These are phyloP conservation scores for Russula lepida DNA, from an alignment of 768 basidiomycete genomes.

Conservation along the genomic window DNA sequence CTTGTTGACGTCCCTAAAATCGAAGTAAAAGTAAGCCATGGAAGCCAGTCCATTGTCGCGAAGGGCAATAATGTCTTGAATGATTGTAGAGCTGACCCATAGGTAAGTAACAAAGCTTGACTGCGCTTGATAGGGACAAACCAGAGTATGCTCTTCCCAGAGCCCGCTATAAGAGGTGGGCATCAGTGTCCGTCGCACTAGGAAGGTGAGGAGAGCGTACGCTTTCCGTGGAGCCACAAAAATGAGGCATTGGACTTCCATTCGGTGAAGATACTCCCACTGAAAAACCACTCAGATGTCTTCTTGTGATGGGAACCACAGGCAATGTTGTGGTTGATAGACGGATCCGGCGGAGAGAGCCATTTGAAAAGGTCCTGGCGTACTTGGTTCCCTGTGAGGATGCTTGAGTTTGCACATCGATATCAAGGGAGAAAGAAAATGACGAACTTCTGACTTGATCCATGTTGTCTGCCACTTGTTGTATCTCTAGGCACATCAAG, in stretches of 20 bases:
- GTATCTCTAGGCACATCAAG: background rate
- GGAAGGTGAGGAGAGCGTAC: background rate
- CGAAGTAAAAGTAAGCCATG: background rate
- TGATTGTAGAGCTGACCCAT: background rate
- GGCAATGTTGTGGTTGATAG: background rate
- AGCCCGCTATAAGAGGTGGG: background rate
- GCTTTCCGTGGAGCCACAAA: background rate
- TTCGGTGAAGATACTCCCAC: background rate
- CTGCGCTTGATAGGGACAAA: background rate
- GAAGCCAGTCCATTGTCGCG: background rate
- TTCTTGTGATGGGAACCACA: background rate
- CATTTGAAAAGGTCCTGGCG: background rate
- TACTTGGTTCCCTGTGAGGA: background rate
- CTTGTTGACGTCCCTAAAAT: background rate
- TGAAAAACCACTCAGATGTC: background rate
- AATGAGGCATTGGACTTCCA: background rate
- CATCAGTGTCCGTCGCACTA: background rate
- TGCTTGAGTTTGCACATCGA: background rate
- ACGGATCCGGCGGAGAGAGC: background rate
- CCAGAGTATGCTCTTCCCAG: slow-evolving; percentile 6
- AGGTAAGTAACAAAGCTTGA: background rate
- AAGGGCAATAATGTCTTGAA: background rate
- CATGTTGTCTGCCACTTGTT: background rate
- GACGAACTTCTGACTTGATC: background rate
- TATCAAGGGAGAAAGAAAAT: background rate